Conservation (phyloP, 345 rosid genomes). For the Streptanthus diversifolius region DNA sequence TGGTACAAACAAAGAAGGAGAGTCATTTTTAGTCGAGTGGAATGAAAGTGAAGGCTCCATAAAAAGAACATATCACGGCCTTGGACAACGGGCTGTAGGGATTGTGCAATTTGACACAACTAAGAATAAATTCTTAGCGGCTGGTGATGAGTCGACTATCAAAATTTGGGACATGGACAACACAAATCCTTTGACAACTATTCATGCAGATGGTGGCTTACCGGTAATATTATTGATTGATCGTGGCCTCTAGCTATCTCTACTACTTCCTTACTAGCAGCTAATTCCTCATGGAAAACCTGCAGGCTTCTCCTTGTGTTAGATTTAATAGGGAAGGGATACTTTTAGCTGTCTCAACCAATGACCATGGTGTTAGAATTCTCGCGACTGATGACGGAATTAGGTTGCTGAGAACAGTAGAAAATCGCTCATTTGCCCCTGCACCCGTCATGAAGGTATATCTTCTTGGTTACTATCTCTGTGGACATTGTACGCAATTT, state of each 20-base stretch:
- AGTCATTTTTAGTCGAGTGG: constrained; percentile 18
- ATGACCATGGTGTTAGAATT: constrained; percentile 66
- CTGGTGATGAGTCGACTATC: constrained; percentile 73
- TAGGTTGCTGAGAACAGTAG: constrained; percentile 59
- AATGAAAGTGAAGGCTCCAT: constrained; percentile 11
- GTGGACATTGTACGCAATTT: neutral
- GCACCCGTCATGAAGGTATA: constrained; percentile 66
- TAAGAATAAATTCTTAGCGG: constrained; percentile 74
- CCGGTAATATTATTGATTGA: constrained; percentile 43
- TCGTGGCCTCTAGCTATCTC: neutral
- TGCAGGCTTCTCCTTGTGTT: constrained; percentile 79
- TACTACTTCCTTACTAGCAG: neutral
- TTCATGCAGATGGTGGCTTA: constrained; percentile 78
- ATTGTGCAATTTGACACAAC: constrained; percentile 86
- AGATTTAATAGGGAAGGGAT: constrained; percentile 79
- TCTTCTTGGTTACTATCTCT: neutral
- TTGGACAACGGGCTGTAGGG: constrained; percentile 55
- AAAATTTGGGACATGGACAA: constrained; percentile 89
- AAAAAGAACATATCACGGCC: constrained; percentile 12
- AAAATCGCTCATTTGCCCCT: constrained; percentile 66
- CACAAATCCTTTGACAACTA: constrained; percentile 49
- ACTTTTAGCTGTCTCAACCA: constrained; percentile 76
- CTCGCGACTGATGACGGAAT: constrained; percentile 77
- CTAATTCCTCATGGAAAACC: constrained; percentile 21
- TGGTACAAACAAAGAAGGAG: constrained; percentile 20